These are phyloP conservation scores for Fusarium virguliforme DNA, from an alignment of 2,329 filamentous ascomycete genomes.

Conservation along the genomic window DNA sequence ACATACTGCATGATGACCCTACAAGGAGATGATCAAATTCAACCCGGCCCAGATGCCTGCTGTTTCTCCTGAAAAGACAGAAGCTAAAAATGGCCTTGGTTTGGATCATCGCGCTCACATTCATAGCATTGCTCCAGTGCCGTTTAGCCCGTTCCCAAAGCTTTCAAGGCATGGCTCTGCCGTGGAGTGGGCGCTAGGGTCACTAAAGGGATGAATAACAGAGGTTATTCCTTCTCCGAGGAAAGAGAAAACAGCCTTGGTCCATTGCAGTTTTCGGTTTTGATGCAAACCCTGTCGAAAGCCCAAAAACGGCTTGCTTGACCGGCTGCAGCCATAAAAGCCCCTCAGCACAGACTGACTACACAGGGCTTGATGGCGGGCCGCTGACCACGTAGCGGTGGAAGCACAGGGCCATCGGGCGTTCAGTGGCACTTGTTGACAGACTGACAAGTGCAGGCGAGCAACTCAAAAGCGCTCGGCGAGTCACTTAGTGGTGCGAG, in stretches of 20 bases:
- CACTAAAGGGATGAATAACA: background rate
- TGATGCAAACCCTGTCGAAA: background rate
- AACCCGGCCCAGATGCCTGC: background rate
- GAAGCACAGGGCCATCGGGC: background rate
- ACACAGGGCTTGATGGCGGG: too few species aligned
- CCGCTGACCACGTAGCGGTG: background rate
- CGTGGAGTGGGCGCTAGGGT: background rate
- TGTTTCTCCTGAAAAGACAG: background rate
- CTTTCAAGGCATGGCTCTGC: background rate
- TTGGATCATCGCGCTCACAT: background rate
- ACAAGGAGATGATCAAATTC: too few species aligned
- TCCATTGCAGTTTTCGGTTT: background rate
- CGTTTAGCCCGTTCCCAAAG: background rate
- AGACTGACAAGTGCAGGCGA: too few species aligned
- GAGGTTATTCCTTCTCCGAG: background rate
- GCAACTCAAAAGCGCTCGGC: too few species aligned
- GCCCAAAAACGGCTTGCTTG: background rate
- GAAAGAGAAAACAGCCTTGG: background rate
- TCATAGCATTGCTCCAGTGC: background rate
- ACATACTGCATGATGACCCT: too few species aligned
- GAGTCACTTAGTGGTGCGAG: too few species aligned
- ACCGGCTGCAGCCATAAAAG: background rate
- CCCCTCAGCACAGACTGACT: background rate
- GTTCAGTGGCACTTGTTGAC: background rate
- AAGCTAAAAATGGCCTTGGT: background rate